Base-by-base conservation (phyloP, 2,329 filamentous ascomycete species). In the Eutypella sp. region DNA sequence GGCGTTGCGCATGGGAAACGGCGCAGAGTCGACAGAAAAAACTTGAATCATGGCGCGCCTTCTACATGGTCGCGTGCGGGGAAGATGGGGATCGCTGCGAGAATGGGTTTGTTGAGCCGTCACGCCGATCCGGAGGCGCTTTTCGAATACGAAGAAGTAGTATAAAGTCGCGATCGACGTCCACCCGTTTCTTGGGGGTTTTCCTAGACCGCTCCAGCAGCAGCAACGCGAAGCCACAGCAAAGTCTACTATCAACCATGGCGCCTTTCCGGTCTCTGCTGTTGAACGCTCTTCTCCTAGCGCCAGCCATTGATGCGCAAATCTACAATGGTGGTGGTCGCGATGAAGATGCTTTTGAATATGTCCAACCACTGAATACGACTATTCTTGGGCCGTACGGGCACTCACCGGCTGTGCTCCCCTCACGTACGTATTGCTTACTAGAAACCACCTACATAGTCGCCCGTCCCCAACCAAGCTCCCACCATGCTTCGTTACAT, bases 341-440 rank as follows among this genome's bases (percentile, higher is more conserved):
- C 20, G 31, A 43, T 23, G 54, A 57, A 22, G 61, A 61, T 29
- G 59, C 60, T 39, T 71, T 70, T 50, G 61, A 50, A 49, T 66
- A 64, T 49, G 60, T 70, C n/a, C 68, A 71, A 51, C 68, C 68
- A 4, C 47, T 62, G 41, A 65, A 71, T 55, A 71, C 68, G 3
- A 67, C 64, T 20, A 69, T 70, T 33, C 57, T 70, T 11, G 63
- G 62, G 20, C 64, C 58, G 16, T 70, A 70, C 34, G 68, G 68
- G 15, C 62, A 68, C 53, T 68, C 66, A 4, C 62, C 62, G 9
- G 48, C 66, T 2, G 60, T 65, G 13, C 58, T 60, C 38, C 67
- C 68, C 18, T 63, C 65, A 27, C 67, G 67, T 71, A 57, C 47
- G 68, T n/a, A n/a, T n/a, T n/a, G n/a, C n/a, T n/a, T 62, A 6